Evolutionary conservation across 352 stramenopile species (phyloP), one percentile per base, ranked within the genome.

Genomic region (Saprolegnia diclina): DNA sequence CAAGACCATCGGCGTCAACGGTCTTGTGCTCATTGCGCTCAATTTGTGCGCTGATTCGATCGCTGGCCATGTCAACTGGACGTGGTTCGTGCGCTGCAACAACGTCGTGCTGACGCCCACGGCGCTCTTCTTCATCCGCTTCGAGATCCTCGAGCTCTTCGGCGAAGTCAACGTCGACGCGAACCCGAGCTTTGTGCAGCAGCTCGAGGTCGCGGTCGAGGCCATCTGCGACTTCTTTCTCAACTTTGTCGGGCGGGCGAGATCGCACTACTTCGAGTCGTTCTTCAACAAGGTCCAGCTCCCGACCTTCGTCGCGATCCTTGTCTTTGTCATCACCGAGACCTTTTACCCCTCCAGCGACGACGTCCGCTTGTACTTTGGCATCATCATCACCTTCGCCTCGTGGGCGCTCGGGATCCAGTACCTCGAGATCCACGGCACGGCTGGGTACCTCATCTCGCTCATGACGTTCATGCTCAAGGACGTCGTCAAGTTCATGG

Each of bases 401-500:
- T 40, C 32, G n/a, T 66, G 59, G 59, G 59, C 32, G 6, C 14
- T 66, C 5, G 56, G 24, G 10, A 21, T 66, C 19, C 59, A 66
- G 32, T 66, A 54, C 32, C 40, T 66, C 24, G 59, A 66, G 32
- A 32, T 66, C 32, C 18, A 53, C 24, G 6, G 7, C n/a, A 53
- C 59, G 19, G 59, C 59, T 11, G 40, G 59, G 16, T 66, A 66
- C 32, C 32, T 66, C 11, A 5, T 66, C 18, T 32, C 59, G 0
- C 24, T 66, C 21, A 66, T 66, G 59, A n/a, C 21, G 22, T 35
- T 37, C 19, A 29, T 66, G 21, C 40, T 56, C 21, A 18, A 56
- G 18, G 59, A 66, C 32, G 45, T 66, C n/a, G 21, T 18, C n/a
- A 55, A 40, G 9, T 66, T 66, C 24, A 37, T 66, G 11, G 40